Evolutionary conservation across 352 stramenopile species (phyloP), one percentile per base, ranked within the genome.

Genomic region (Globisporangium paroecandrum): DNA sequence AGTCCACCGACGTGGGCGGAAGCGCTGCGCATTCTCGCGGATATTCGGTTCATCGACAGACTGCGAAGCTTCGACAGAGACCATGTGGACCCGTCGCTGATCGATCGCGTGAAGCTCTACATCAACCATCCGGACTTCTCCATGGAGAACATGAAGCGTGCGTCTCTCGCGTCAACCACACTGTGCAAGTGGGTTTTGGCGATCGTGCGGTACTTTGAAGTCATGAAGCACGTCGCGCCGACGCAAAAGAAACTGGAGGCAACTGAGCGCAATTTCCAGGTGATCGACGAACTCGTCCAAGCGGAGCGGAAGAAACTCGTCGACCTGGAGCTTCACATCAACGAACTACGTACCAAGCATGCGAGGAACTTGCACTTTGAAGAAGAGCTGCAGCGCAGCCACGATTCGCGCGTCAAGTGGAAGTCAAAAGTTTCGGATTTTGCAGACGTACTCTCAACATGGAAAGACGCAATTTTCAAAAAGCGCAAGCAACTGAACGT

Each of bases 121-220:
- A 68, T 85, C 27, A 84, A 88, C 54, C 84, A 92, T 43, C 84
- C 84, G 0, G 82, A 90, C 38, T 92, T 92, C 51, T 90, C 80
- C 3, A 86, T 90, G 74, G 77, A 90, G n/a, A 86, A 88, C 55
- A 90, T 92, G 82, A 84, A 88, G 49, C 74, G 81, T 18, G 82
- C 84, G 1, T 92, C 84, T 1, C 65, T 90, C 29, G 84, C 84
- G 12, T 87, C 82, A 0, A 90, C 84, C 47, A 90, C 84, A 22
- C 64, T 92, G 10, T 90, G 77, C 55, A 88, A 89, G 57, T 92
- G 84, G 84, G 82, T 92, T 3, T 69, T 92, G 15, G 77, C 84
- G 1, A 72, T 92, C 3, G 79, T 90, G 20, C 73, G 74, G 8
- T 92, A 92, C 70, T 87, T 89, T 62, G 81, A 86, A 53, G 83